Percentiles rank a stretch among this genome's conserved stretches.
Conservation (phyloP, 805 yeast genomes). For the Kluyveromyces dobzhanskii region DNA sequence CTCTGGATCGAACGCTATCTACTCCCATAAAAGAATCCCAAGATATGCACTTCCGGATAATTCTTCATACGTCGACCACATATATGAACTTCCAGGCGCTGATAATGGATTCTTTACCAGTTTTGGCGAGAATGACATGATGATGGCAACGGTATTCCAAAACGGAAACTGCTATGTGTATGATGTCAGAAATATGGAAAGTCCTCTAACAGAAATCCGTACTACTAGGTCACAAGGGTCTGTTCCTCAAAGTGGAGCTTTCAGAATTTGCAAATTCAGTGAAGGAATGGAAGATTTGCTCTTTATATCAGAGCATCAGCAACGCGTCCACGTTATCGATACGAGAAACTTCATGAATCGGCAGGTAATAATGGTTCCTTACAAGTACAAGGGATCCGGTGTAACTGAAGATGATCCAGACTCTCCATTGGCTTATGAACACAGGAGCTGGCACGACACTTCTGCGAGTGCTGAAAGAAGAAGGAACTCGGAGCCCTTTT, state of each 20-base stretch:
- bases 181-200: conserved; percentile 56
- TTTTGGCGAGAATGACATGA: conserved; percentile 64
- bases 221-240: conserved; percentile 47
- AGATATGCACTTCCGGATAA: conserved; percentile 24
- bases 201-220: conserved; percentile 45
- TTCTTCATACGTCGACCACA: conserved; percentile 25
- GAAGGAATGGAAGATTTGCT: conserved; percentile 67
- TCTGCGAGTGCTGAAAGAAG: conserved; percentile 7
- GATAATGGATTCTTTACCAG: conserved; percentile 81
- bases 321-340: conserved; percentile 79
- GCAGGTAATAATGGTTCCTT: conserved; percentile 65
- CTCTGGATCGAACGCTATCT: background rate
- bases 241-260: conserved; percentile 47
- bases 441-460: conserved; percentile 5
- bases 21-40: conserved; percentile 24
- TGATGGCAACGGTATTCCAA: conserved; percentile 77
- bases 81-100: conserved; percentile 44
- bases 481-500: conserved; percentile 16
- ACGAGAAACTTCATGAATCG: conserved; percentile 65
- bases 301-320: conserved; percentile 74
- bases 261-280: conserved; percentile 55
- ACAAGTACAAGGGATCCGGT: conserved; percentile 1
- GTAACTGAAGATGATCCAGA: background rate
- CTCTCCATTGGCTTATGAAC: background rate
- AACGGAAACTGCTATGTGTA: conserved; percentile 73